Evolutionary conservation across 805 yeast species (phyloP).

Genomic region (Candida jianshihensis): DNA sequence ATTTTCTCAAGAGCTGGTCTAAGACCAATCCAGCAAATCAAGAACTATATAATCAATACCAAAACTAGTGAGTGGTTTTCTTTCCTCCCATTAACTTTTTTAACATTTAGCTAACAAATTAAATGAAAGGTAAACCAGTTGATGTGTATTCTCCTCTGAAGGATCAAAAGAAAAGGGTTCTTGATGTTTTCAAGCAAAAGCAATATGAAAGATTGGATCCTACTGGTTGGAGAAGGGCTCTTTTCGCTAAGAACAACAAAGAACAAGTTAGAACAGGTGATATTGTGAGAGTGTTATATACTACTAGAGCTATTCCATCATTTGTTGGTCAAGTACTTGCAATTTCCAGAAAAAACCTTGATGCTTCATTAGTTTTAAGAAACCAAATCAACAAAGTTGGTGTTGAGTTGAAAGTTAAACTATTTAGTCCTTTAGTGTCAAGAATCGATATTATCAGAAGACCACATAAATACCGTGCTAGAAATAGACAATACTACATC

Average conservation of each 20-base stretch:
- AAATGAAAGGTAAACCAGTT: slow-evolving; percentile 4
- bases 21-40: slow-evolving; percentile 3
- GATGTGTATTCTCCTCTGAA: slow-evolving; percentile 17
- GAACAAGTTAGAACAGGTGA: slow-evolving; percentile 69
- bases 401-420: slow-evolving; percentile 74
- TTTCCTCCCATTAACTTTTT: neutral
- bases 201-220: slow-evolving; percentile 53
- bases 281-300: slow-evolving; percentile 65
- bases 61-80: slow-evolving; percentile 8
- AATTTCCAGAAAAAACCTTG: slow-evolving; percentile 63
- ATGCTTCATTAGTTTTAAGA: slow-evolving; percentile 73
- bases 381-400: slow-evolving; percentile 79
- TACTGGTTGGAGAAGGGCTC: slow-evolving; percentile 54
- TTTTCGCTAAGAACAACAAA: slow-evolving; percentile 40
- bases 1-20: neutral
- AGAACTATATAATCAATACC: slow-evolving; percentile 10
- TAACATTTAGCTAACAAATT: too few relatives aligned
- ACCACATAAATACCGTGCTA: slow-evolving; percentile 63
- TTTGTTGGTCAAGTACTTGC: slow-evolving; percentile 78
- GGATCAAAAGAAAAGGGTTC: slow-evolving; percentile 7
- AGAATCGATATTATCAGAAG: slow-evolving; percentile 73
- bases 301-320: slow-evolving; percentile 46
- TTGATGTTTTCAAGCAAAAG: slow-evolving; percentile 31
- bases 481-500: slow-evolving; percentile 87
- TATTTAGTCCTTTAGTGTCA: slow-evolving; percentile 72